Evolutionary conservation across 2,329 filamentous ascomycete genomes (phyloP), one percentile per base, ranked within the genome.

Genomic region (Graphium sp.): DNA sequence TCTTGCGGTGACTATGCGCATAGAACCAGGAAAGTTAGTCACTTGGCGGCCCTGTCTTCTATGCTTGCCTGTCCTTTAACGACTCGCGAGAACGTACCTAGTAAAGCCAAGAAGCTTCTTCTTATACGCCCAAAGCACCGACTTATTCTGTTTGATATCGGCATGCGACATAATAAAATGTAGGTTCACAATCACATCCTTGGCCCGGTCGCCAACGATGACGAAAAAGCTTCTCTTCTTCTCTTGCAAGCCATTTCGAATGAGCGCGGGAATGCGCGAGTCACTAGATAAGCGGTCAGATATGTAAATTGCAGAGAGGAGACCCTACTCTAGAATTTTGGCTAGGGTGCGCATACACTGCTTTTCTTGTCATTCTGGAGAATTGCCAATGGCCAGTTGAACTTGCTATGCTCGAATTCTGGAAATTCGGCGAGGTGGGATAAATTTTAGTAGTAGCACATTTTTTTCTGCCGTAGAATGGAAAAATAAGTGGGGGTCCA

Each of bases 181-280:
- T 34, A 67, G 66, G 48, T 94, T 74, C 39, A 95, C 85, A 48
- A 98, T 95, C 41, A 87, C 83, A 63, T 98, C 89, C 53, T 98
- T 98, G 40, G 84, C 74, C 33, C 74, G 73, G 52, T 98, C 84
- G 46, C 89, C 89, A 25, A 98, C 87, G 15, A 98, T 75, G 33
- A 98, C 82, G 54, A 98, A 91, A 62, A 98, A 94, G 58, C 81
- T 92, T 52, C 89, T 73, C 61, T 95, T 95, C 69, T 93, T 94
- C 53, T 94, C 84, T 53, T 81, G 82, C 36, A 85, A 64, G 39
- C 80, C 79, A 78, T 93, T 94, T 50, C 76, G 73, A 46, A 94
- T 87, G 42, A 94, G 73, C 52, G 84, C 76, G 35, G 78, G 80
- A 44, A 94, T 92, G 53, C 84, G 80, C 57, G 80, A 79, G 55